Percentiles rank a stretch among this genome's conserved stretches.
These are phyloP conservation scores for Neobulgaria alba DNA, from an alignment of 2,329 filamentous ascomycete genomes.

Conservation along the genomic window DNA sequence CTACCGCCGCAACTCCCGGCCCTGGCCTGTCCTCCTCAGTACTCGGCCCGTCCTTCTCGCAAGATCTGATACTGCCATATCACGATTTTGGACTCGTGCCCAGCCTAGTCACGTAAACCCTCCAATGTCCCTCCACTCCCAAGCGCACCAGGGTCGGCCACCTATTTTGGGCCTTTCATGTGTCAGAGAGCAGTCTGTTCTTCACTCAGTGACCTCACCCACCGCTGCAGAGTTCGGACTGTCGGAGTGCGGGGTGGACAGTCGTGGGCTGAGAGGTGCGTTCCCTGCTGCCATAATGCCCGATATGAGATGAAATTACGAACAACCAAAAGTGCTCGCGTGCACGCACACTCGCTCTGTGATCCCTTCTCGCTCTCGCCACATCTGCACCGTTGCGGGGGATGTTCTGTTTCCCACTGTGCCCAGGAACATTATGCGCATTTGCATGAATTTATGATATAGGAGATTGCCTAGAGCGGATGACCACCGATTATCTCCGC, in stretches of 20 bases:
- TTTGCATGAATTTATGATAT: conserved; percentile 20
- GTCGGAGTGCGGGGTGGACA: neutral
- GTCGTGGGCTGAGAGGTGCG: neutral
- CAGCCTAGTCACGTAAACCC: no score
- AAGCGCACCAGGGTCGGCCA: neutral
- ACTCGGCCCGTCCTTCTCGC: no score
- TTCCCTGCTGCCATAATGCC: conserved; percentile 19
- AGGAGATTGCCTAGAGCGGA: conserved; percentile 16
- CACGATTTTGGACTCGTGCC: no score
- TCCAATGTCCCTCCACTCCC: conserved; percentile 1
- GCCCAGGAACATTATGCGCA: conserved; percentile 1
- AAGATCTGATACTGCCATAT: no score
- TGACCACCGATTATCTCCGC: conserved; percentile 20
- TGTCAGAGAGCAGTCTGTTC: neutral
- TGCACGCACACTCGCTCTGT: conserved; percentile 11
- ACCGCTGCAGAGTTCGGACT: neutral
- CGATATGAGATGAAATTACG: conserved; percentile 23
- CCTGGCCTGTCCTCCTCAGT: no score
- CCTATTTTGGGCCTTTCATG: neutral
- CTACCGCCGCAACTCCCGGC: neutral
- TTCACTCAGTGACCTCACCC: neutral
- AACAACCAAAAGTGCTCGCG: no score
- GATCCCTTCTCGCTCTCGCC: neutral
- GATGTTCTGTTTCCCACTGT: conserved; percentile 1
- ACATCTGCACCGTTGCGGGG: neutral